A percentile compares a stretch with the other conserved stretches of the same genome.
phyloP scores from a whole-genome alignment of 805 yeast genomes.

The Zygosaccharomyces kombuchaensis region DNA sequence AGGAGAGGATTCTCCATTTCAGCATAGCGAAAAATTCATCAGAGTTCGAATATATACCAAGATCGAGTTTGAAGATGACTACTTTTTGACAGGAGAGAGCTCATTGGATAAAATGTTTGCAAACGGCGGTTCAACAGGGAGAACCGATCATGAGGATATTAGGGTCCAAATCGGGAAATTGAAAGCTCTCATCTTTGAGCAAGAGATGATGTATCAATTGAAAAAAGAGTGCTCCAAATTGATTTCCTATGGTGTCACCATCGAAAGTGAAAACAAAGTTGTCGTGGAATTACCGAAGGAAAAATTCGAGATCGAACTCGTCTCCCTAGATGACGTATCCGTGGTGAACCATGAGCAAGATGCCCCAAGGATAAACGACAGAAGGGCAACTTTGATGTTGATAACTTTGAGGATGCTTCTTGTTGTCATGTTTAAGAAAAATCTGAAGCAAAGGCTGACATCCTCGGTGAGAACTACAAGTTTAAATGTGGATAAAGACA shows the following conservation, averaged over 20 bases:
- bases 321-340: constrained; percentile 38
- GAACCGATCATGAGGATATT: constrained; percentile 35
- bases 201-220: constrained; percentile 76
- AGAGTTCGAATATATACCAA: constrained; percentile 56
- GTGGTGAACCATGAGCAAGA: constrained; percentile 40
- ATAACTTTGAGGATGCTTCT: constrained; percentile 34
- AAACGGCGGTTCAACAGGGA: constrained; percentile 9
- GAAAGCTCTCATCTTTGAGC: constrained; percentile 76
- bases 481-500: constrained; percentile 15
- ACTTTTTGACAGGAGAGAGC: constrained; percentile 56
- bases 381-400: constrained; percentile 35
- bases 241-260: constrained; percentile 62
- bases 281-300: constrained; percentile 62
- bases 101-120: constrained; percentile 20
- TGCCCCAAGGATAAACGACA: constrained; percentile 40
- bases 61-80: constrained; percentile 48
- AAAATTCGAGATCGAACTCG: constrained; percentile 66
- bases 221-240: constrained; percentile 69
- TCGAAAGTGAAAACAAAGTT: constrained; percentile 60
- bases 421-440: constrained; percentile 40
- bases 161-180: constrained; percentile 61
- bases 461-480: constrained; percentile 9
- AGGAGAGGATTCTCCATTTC: constrained; percentile 13
- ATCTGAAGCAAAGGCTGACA: constrained; percentile 26
- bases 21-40: constrained; percentile 45